These are phyloP conservation scores for Solanum pimpinellifolium DNA, from an alignment of 257 asterid genomes.

Conservation along the genomic window DNA sequence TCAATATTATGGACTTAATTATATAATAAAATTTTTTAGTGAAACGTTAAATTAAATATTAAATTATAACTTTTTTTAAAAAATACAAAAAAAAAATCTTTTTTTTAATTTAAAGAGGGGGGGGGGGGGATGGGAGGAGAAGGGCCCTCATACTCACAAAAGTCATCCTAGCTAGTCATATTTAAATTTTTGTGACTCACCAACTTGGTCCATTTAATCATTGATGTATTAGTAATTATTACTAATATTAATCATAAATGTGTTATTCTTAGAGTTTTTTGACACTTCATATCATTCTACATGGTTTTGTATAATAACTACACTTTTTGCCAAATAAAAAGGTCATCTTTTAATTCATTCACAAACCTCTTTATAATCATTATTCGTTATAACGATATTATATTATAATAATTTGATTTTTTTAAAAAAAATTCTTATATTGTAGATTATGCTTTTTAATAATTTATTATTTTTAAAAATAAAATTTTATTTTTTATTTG, in stretches of 20 bases:
- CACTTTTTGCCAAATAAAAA: neutral
- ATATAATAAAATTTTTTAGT: no score
- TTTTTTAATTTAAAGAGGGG: neutral
- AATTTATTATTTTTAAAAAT: no score
- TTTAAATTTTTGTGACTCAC: neutral
- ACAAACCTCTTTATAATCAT: neutral
- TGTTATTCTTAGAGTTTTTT: neutral
- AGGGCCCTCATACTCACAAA: neutral
- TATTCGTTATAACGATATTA: neutral
- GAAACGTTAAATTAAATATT: neutral
- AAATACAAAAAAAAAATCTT: neutral
- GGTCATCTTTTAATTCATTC: neutral
- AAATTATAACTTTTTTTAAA: neutral
- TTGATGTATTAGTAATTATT: neutral
- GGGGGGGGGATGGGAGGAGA: neutral
- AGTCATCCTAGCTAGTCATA: neutral
- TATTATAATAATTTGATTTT: neutral
- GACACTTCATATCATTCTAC: neutral
- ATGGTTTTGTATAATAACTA: neutral
- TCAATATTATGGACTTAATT: no score
- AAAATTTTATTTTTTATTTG: no score
- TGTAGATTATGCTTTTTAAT: neutral
- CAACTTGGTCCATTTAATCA: constrained; percentile 17
- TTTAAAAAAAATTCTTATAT: no score
- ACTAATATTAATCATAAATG: neutral